phyloP scores from a whole-genome alignment of 148 eudicot species.

The Persicaria tinctoria region DNA sequence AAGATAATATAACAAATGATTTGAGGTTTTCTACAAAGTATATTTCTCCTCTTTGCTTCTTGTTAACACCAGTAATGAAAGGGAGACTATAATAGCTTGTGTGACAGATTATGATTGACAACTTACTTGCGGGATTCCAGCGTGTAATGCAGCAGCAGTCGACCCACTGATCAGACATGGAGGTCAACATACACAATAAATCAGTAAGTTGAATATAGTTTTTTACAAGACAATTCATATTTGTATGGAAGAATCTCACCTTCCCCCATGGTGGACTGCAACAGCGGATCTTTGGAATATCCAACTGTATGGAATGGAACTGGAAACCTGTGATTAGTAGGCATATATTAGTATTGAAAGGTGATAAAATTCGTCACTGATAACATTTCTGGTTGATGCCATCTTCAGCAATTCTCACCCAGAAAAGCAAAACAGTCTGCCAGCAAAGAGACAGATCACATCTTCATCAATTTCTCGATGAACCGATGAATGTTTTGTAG shows the following conservation, averaged over 20 bases:
- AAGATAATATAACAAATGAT: not conserved
- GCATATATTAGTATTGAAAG: constrained; percentile 2
- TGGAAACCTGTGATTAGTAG: constrained; percentile 13
- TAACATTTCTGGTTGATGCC: not conserved
- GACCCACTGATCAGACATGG: constrained; percentile 52
- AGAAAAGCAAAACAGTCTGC: constrained; percentile 62
- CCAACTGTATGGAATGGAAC: constrained; percentile 80
- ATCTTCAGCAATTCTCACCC: constrained; percentile 37
- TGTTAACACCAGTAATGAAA: not conserved
- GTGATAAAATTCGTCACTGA: not conserved
- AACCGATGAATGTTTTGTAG: not conserved
- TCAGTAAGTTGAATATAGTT: not conserved
- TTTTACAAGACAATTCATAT: not conserved
- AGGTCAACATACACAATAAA: not conserved
- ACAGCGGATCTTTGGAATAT: constrained; percentile 71
- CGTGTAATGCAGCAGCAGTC: constrained; percentile 83
- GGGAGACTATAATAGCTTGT: not conserved
- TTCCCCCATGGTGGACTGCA: constrained; percentile 94
- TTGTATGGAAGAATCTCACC: constrained; percentile 24
- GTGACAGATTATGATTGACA: not conserved
- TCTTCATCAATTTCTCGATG: constrained; percentile 22
- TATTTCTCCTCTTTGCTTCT: not conserved
- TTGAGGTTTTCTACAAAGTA: not conserved
- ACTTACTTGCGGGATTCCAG: constrained; percentile 84
- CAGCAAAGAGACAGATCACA: constrained; percentile 46